These are phyloP conservation scores for Boletus semigastroideus DNA, from an alignment of 1,284 basidiomycete species.

Conservation along the genomic window DNA sequence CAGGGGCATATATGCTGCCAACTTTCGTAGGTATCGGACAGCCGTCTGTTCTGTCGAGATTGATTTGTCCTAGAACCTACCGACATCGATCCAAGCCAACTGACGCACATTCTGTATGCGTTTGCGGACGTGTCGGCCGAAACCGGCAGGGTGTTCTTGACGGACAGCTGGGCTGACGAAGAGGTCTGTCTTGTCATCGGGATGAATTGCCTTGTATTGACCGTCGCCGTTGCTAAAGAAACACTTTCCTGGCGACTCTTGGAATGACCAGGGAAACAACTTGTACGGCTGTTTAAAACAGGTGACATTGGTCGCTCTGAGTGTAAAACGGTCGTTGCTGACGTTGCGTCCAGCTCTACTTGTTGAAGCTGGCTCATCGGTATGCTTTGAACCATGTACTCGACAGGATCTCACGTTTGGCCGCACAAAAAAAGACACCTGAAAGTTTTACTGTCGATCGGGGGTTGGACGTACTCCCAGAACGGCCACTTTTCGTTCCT, in stretches of 20 bases:
- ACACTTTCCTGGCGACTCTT: conserved; percentile 64
- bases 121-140: conserved; percentile 79
- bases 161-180: conserved; percentile 82
- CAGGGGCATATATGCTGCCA: conserved; percentile 81
- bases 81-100: conserved; percentile 53
- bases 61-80: conserved; percentile 51
- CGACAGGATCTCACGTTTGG: conserved; percentile 6
- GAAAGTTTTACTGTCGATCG: conserved; percentile 77
- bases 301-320: conserved; percentile 36
- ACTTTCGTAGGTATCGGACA: conserved; percentile 58
- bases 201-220: background rate
- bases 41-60: background rate
- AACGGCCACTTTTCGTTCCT: conserved; percentile 65
- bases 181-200: conserved; percentile 49
- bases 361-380: conserved; percentile 62
- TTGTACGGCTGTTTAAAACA: conserved; percentile 89
- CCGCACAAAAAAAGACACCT: conserved; percentile 51
- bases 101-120: conserved; percentile 79
- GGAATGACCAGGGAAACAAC: conserved; percentile 67
- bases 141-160: conserved; percentile 68
- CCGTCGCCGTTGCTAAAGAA: conserved; percentile 41
- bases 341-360: conserved; percentile 40
- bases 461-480: conserved; percentile 76
- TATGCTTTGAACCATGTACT: background rate
- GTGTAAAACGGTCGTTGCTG: background rate